Evolutionary conservation across 352 stramenopile genomes (phyloP).

Genomic region (Phytophthora melonis): DNA sequence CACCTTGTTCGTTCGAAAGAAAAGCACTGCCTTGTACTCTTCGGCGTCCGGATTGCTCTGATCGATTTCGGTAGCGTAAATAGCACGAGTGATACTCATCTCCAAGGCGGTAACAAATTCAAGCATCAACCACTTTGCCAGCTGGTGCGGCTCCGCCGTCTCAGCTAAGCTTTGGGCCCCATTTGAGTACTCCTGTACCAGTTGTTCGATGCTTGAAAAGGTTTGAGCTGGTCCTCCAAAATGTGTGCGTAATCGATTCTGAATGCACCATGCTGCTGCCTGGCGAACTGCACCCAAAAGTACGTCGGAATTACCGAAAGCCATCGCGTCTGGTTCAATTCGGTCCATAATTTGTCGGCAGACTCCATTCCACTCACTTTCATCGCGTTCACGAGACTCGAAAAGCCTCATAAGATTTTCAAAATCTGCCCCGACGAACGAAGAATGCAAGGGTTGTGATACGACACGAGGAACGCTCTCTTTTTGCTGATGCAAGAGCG

Average conservation of each 20-base stretch:
- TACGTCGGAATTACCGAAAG: constrained; percentile 30
- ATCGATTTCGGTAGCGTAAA: constrained; percentile 25
- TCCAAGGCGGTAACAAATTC: constrained; percentile 71
- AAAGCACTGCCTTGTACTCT: constrained; percentile 50
- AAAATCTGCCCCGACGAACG: constrained; percentile 60
- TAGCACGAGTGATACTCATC: constrained; percentile 50
- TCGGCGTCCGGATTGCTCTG: constrained; percentile 53
- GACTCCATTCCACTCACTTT: constrained; percentile 48
- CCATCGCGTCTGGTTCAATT: background rate
- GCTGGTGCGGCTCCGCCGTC: background rate
- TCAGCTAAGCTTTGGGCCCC: constrained; percentile 10
- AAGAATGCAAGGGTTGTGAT: constrained; percentile 27
- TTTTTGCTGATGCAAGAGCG: constrained; percentile 30
- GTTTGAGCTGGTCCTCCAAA: constrained; percentile 79
- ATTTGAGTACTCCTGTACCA: constrained; percentile 57
- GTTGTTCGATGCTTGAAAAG: constrained; percentile 78
- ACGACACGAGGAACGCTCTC: background rate
- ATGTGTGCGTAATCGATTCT: constrained; percentile 78
- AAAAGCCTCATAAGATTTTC: constrained; percentile 53
- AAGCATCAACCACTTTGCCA: constrained; percentile 54
- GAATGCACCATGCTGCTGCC: constrained; percentile 74
- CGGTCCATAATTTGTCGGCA: constrained; percentile 36
- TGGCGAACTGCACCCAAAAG: constrained; percentile 50
- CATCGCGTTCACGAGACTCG: constrained; percentile 33
- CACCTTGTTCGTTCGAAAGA: constrained; percentile 72